A percentile compares a stretch with the other conserved stretches of the same genome.
These are phyloP conservation scores for Leccinum sublutescens DNA, from an alignment of 768 basidiomycete genomes.

Conservation along the genomic window DNA sequence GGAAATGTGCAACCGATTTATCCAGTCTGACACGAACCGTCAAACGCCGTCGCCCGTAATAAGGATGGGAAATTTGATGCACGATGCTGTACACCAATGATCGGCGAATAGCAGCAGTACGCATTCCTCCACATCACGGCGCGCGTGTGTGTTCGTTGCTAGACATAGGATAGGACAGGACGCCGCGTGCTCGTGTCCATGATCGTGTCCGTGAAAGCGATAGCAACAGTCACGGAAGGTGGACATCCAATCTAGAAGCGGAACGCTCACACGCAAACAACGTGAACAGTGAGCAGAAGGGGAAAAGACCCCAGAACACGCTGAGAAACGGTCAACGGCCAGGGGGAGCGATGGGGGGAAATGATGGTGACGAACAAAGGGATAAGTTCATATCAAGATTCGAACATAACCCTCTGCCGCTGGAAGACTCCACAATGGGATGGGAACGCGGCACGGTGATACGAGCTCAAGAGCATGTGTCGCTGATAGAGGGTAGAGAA, in stretches of 20 bases:
- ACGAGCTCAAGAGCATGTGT: not conserved
- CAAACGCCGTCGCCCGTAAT: not conserved
- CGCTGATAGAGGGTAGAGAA: not conserved
- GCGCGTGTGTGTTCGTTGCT: not conserved
- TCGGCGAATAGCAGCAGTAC: not conserved
- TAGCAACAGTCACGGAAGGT: not conserved
- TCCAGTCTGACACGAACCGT: not conserved
- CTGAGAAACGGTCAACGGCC: not conserved
- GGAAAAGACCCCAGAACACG: not conserved
- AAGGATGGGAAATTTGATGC: not conserved
- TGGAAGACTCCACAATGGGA: not conserved
- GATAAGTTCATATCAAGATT: not conserved
- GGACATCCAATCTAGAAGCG: not conserved
- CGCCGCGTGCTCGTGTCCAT: not conserved
- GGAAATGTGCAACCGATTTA: not conserved
- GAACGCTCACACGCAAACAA: not conserved
- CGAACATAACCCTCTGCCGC: not conserved
- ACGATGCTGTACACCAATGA: not conserved
- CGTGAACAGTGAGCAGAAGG: not conserved
- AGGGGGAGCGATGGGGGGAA: not conserved
- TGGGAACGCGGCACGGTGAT: not conserved
- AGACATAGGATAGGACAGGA: not conserved
- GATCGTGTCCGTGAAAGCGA: no score
- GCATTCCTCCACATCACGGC: not conserved
- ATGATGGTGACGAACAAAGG: not conserved